Evolutionary conservation across 345 rosid genomes (phyloP).

Genomic region (Streptanthus diversifolius): DNA sequence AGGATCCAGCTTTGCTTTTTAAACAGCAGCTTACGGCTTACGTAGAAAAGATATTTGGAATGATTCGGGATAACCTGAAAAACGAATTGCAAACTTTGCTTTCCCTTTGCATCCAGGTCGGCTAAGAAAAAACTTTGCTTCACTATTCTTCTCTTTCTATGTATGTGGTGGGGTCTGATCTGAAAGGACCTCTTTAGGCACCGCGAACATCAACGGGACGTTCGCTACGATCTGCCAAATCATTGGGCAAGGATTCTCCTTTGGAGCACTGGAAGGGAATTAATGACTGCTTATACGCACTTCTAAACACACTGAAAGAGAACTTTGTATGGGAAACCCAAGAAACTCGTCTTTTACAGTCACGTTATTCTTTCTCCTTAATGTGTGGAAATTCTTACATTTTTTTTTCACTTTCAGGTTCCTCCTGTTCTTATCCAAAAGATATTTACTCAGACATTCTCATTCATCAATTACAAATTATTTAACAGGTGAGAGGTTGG

Average conservation of each 20-base stretch:
- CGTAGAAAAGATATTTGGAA: constrained; percentile 95
- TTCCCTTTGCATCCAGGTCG: constrained; percentile 90
- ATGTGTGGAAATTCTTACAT: constrained; percentile 23
- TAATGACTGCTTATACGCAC: constrained; percentile 66
- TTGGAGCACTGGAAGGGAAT: constrained; percentile 87
- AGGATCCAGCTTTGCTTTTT: constrained; percentile 93
- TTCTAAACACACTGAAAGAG: constrained; percentile 73
- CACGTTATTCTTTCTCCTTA: not conserved
- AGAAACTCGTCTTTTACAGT: constrained; percentile 6
- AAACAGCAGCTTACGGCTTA: constrained; percentile 95
- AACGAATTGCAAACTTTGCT: constrained; percentile 76
- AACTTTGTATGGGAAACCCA: constrained; percentile 64
- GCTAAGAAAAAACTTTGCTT: constrained; percentile 19
- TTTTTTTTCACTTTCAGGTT: constrained; percentile 53
- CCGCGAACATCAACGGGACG: constrained; percentile 88
- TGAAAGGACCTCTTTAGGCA: constrained; percentile 51
- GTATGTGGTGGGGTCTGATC: constrained; percentile 17
- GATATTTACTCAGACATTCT: constrained; percentile 85
- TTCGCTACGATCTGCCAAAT: constrained; percentile 69
- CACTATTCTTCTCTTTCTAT: not conserved
- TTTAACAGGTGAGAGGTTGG: constrained; percentile 67
- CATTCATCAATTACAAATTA: constrained; percentile 84
- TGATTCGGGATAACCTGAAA: constrained; percentile 92
- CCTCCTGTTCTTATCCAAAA: constrained; percentile 89
- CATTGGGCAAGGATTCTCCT: constrained; percentile 81